Conservation (phyloP, 371 early-diverging fungal species). For the Rhizopus sp. region DNA sequence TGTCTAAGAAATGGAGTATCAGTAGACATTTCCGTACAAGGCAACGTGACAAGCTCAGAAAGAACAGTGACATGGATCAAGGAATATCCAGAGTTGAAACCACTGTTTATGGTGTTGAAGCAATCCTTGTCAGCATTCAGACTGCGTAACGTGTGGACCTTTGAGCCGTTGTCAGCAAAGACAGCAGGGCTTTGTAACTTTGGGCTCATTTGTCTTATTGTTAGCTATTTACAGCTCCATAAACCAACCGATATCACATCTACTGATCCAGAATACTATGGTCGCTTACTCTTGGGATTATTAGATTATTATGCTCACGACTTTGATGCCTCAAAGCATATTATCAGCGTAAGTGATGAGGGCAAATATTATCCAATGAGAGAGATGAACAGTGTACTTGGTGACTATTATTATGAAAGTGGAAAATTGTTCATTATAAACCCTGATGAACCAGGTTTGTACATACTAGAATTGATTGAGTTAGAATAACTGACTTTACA, state of each 20-base stretch:
- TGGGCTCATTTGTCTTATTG: conserved; percentile 30
- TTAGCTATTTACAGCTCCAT: conserved; percentile 25
- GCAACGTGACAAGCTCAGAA: conserved; percentile 19
- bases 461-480: conserved; percentile 19
- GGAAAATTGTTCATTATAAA: conserved; percentile 21
- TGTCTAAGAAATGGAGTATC: conserved; percentile 4
- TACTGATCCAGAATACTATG: conserved; percentile 12
- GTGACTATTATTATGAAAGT: not conserved
- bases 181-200: conserved; percentile 25
- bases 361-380: conserved; percentile 2
- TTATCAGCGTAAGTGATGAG: conserved; percentile 10
- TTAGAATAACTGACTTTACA: not conserved
- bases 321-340: conserved; percentile 10
- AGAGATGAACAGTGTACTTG: conserved; percentile 1
- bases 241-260: not conserved
- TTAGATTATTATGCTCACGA: conserved; percentile 14
- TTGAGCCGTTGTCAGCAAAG: conserved; percentile 24
- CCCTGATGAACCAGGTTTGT: conserved; percentile 22
- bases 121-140: conserved; percentile 15
- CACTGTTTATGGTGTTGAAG: conserved; percentile 26
- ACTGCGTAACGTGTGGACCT: not conserved
- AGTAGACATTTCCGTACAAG: conserved; percentile 25
- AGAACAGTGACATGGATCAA: conserved; percentile 22
- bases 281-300: conserved; percentile 17
- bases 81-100: conserved; percentile 25